Conservation (phyloP, 192 early-diverging fungal genomes). For the Rhizophagus sp. region DNA sequence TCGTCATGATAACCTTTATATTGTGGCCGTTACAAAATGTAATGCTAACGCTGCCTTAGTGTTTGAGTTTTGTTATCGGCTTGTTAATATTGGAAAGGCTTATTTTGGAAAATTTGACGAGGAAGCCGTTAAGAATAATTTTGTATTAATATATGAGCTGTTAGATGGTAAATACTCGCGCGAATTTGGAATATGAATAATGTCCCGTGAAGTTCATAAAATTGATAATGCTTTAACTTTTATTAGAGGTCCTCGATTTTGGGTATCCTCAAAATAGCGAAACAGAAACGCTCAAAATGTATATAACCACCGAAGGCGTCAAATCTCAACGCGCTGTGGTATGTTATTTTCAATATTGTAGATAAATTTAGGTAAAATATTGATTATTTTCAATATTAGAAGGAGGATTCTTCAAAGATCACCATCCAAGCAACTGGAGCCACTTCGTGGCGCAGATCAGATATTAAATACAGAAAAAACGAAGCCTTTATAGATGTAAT, state of each 20-base stretch:
- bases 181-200: neutral
- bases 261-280: constrained; percentile 89
- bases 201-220: neutral
- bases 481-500: constrained; percentile 99
- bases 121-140: constrained; percentile 82
- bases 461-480: constrained; percentile 96
- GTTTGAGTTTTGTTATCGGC: constrained; percentile 77
- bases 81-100: constrained; percentile 68
- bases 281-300: constrained; percentile 80
- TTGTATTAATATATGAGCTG: constrained; percentile 85
- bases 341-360: constrained; percentile 13
- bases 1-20: constrained; percentile 94
- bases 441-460: constrained; percentile 89
- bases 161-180: constrained; percentile 58
- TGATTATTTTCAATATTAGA: constrained; percentile 26
- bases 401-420: constrained; percentile 69
- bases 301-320: constrained; percentile 85
- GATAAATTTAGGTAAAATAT: neutral
- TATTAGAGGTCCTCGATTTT: constrained; percentile 78
- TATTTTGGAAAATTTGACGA: constrained; percentile 88
- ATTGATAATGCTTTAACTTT: neutral
- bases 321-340: constrained; percentile 67
- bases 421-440: constrained; percentile 97
- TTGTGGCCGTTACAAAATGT: constrained; percentile 79
- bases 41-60: constrained; percentile 81